Percentiles rank a stretch among this genome's conserved stretches.
Conservation (phyloP, 495 filamentous ascomycete species). For the Lophium mytilinum region DNA sequence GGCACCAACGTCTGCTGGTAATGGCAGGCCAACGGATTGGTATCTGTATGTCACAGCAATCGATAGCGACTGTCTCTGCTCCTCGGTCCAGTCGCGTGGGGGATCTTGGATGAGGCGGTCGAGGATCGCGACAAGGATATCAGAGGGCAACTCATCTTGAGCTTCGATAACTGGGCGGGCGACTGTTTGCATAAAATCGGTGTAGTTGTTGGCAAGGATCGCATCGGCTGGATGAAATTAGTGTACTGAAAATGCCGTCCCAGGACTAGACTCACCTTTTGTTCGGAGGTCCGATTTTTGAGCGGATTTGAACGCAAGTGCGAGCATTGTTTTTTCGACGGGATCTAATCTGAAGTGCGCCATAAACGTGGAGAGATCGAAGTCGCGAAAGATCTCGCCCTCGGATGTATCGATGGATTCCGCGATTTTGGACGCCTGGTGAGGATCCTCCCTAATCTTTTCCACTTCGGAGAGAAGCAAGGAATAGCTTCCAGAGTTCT, state of each 20-base stretch:
- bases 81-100: conserved; percentile 70
- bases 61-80: conserved; percentile 58
- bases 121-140: conserved; percentile 66
- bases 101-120: conserved; percentile 76
- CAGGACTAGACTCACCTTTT: conserved; percentile 57
- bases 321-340: conserved; percentile 77
- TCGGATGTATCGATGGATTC: conserved; percentile 81
- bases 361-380: conserved; percentile 86
- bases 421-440: conserved; percentile 81
- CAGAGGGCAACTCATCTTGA: conserved; percentile 54
- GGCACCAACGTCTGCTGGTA: conserved; percentile 65
- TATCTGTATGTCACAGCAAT: conserved; percentile 64
- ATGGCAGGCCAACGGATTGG: conserved; percentile 47
- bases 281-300: conserved; percentile 70
- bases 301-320: conserved; percentile 76
- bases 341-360: conserved; percentile 89
- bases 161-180: conserved; percentile 34
- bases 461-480: conserved; percentile 76
- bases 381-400: conserved; percentile 87
- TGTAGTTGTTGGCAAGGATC: conserved; percentile 66
- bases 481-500: conserved; percentile 70
- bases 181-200: conserved; percentile 59
- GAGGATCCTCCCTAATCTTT: conserved; percentile 69
- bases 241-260: neutral
- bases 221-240: conserved; percentile 59